Conservation (phyloP, 2,329 filamentous ascomycete genomes). For the Botryotinia calthae region DNA sequence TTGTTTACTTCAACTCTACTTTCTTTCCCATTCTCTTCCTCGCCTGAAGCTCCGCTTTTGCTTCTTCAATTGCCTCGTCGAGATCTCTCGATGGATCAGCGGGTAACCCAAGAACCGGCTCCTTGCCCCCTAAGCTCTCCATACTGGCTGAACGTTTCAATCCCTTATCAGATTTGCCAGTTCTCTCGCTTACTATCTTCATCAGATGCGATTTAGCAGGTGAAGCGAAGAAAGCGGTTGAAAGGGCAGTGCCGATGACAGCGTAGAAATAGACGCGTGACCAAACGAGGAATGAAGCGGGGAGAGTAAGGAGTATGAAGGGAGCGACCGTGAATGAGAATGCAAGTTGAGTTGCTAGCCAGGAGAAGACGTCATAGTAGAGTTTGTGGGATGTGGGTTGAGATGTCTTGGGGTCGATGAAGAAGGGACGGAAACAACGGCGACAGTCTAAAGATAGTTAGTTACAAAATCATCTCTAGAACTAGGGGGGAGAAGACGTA, state of each 20-base stretch:
- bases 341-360: conserved; percentile 72
- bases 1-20: conserved; percentile 41
- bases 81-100: conserved; percentile 73
- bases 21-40: conserved; percentile 30
- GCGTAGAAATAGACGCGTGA: conserved; percentile 85
- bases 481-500: conserved; percentile 47
- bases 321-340: conserved; percentile 82
- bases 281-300: conserved; percentile 73
- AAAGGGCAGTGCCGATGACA: conserved; percentile 61
- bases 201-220: conserved; percentile 65
- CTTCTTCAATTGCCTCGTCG: conserved; percentile 54
- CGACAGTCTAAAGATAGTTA: conserved; percentile 65
- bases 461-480: background rate
- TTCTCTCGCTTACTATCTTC: conserved; percentile 57
- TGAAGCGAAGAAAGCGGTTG: conserved; percentile 75
- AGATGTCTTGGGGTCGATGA: conserved; percentile 74
- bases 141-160: conserved; percentile 53
- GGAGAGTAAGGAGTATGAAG: conserved; percentile 77
- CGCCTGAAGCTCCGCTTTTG: conserved; percentile 49
- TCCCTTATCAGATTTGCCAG: conserved; percentile 42
- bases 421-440: conserved; percentile 86
- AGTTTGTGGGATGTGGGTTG: conserved; percentile 68
- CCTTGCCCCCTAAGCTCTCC: conserved; percentile 54
- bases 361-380: conserved; percentile 81
- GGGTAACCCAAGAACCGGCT: conserved; percentile 74